Base-by-base conservation (phyloP, 73 alveolate genomes). In the Effrenium voratum region DNA sequence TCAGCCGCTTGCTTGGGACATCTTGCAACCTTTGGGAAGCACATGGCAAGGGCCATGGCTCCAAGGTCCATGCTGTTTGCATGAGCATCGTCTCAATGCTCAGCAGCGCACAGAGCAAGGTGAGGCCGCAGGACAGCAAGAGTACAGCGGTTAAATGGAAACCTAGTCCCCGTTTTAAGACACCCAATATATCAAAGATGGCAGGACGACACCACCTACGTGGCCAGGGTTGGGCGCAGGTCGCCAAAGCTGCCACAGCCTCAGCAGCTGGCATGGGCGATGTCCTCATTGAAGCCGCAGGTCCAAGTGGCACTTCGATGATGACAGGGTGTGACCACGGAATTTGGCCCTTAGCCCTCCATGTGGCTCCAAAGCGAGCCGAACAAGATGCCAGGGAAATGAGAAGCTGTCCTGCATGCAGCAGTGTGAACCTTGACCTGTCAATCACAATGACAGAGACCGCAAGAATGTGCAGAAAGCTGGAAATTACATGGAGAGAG, bases 31-130 rank as follows among this genome's bases (percentile, higher is more conserved):
- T 16, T 70, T 45, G 36, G 26, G 2, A 70, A 26, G 36, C 28
- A 30, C 6, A n/a, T 10, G 47, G 47, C 6, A 5, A n/a, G 28
- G 26, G 3, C 49, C 3, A 5, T 32, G 28, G 36, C 5, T 32
- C 36, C 16, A 12, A 88, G 95, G 95, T 88, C 40, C 95, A 88
- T 26, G 95, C 95, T 24, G 95, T 88, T 43, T 88, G 95, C 95
- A 88, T 88, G 95, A 88, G 95, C 95, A 88, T 88, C 59, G 85
- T 88, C 32, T 88, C 95, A 22, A 88, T 88, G 95, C 95, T 88
- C 36, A 88, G 95, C 85, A 63, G 85, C 41, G 95, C 95, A 26
- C 95, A 88, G 66, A 85, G 66, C 85, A 88, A 88, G 47, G 95
- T 88, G 83, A 84, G 95, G 15, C 95, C 95, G 28, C 73, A 88